Evolutionary conservation across 176 grass and related monocot species (phyloP).

Genomic region (Triticum timopheevii): DNA sequence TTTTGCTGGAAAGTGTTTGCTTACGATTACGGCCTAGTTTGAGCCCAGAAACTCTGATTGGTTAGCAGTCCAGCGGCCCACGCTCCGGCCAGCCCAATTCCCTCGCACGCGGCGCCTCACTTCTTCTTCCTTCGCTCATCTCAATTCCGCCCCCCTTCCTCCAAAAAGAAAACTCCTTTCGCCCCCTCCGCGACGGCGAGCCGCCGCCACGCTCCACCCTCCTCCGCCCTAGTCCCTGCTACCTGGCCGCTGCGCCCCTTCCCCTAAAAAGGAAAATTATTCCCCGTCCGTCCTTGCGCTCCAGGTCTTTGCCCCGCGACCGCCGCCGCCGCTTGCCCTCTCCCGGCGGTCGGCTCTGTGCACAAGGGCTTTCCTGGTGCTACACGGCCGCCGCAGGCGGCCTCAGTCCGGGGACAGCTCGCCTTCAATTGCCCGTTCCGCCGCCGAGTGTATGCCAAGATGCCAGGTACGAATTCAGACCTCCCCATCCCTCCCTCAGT

Average conservation of each 20-base stretch:
- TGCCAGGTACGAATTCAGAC: not conserved
- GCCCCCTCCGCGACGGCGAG: not conserved
- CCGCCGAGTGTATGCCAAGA: not conserved
- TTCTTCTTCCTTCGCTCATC: too few species aligned
- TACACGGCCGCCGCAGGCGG: not conserved
- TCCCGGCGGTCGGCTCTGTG: not conserved
- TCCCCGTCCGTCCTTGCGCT: not conserved
- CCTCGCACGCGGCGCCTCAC: too few species aligned
- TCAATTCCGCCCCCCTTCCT: too few species aligned
- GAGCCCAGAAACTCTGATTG: too few species aligned
- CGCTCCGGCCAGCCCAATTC: too few species aligned
- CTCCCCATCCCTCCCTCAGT: not conserved
- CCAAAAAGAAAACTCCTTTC: not conserved
- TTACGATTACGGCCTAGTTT: too few species aligned
- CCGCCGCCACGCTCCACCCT: not conserved
- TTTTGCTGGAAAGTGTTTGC: too few species aligned
- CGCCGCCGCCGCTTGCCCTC: not conserved
- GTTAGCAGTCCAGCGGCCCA: too few species aligned
- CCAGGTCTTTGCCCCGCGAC: not conserved
- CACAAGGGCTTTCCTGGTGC: not conserved
- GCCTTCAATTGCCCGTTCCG: not conserved
- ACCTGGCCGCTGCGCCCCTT: not conserved
- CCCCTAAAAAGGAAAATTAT: not conserved
- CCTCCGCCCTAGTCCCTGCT: not conserved
- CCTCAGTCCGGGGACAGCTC: not conserved